These are phyloP conservation scores for Nymphaea colorata DNA, from an alignment of 164 flowering plant species.

Conservation along the genomic window DNA sequence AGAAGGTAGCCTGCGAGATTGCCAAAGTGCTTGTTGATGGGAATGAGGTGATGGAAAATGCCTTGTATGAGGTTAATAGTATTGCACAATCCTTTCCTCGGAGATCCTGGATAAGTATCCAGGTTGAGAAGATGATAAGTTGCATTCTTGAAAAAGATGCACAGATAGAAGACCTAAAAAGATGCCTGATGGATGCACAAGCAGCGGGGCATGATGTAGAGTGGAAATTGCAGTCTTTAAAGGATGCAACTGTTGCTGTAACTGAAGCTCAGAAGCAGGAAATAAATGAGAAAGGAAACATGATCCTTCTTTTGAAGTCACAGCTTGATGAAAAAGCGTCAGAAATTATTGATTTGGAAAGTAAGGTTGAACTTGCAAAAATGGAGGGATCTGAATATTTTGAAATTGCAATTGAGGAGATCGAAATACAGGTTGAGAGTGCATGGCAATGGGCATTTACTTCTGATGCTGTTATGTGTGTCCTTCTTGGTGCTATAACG, in stretches of 20 bases:
- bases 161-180: conserved; percentile 55
- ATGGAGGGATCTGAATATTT: conserved; percentile 12
- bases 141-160: conserved; percentile 58
- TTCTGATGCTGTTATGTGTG: background rate
- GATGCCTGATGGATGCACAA: conserved; percentile 58
- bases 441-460: conserved; percentile 2
- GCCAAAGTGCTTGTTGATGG: conserved; percentile 62
- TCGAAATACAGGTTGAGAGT: background rate
- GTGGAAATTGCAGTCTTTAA: conserved; percentile 67
- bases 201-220: conserved; percentile 53
- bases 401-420: background rate
- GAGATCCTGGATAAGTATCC: conserved; percentile 53
- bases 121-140: conserved; percentile 39
- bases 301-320: conserved; percentile 34
- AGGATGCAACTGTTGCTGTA: conserved; percentile 74
- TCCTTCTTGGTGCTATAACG: background rate
- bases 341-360: conserved; percentile 26
- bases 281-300: conserved; percentile 52
- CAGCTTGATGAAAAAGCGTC: conserved; percentile 27
- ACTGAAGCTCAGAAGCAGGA: conserved; percentile 77
- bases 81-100: conserved; percentile 44
- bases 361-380: conserved; percentile 27
- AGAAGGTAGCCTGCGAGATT: conserved; percentile 39
- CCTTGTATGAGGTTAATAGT: conserved; percentile 41
- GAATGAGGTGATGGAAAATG: conserved; percentile 45